phyloP scores from a whole-genome alignment of 495 filamentous ascomycete genomes.

The Hyaloscypha bicolor region DNA sequence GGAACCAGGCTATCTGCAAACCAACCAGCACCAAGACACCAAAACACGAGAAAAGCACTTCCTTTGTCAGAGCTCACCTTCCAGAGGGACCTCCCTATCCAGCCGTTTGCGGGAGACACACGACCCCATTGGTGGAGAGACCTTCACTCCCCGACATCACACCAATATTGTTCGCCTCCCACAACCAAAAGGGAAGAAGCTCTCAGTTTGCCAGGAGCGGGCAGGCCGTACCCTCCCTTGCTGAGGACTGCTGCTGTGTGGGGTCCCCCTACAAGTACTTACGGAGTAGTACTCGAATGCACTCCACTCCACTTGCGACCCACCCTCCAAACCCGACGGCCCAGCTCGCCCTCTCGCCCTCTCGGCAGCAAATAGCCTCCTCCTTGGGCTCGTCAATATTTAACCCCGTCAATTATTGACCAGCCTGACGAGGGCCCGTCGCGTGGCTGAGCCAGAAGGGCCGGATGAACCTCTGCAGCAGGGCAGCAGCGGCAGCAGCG shows the following conservation, averaged over 20 bases:
- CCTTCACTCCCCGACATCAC: not conserved
- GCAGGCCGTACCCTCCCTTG: not conserved
- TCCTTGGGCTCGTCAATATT: not conserved
- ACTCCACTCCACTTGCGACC: not conserved
- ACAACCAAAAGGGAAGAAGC: not conserved
- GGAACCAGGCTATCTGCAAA: not conserved
- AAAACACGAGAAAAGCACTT: not conserved
- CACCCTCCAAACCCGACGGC: not conserved
- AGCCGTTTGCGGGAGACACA: not conserved
- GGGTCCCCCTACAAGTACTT: not conserved
- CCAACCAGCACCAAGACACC: not conserved
- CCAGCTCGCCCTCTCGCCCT: no score
- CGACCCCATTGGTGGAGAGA: not conserved
- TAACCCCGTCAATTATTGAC: not conserved
- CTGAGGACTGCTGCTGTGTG: not conserved
- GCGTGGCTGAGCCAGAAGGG: slow-evolving; percentile 22
- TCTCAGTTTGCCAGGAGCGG: not conserved
- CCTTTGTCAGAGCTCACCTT: not conserved
- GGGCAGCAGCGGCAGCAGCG: no score
- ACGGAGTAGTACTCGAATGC: no score
- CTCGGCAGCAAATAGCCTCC: slow-evolving; percentile 6
- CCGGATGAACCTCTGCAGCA: not conserved
- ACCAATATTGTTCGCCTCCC: not conserved
- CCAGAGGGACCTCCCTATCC: not conserved
- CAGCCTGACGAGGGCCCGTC: not conserved